Evolutionary conservation across 1,284 basidiomycete species (phyloP).

Genomic region (Clitocybe nebularis): DNA sequence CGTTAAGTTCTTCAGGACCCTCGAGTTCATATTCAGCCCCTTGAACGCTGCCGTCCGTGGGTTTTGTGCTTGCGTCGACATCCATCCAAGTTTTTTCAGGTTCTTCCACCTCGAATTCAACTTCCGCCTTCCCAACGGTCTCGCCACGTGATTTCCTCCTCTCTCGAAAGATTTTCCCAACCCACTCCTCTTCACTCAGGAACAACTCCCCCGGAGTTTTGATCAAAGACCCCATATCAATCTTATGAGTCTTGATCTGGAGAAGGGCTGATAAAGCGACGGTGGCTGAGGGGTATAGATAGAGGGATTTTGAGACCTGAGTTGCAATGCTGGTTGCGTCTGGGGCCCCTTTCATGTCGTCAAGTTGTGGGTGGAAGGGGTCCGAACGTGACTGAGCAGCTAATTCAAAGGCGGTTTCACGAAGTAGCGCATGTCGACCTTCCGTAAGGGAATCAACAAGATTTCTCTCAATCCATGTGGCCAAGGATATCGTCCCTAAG

Average conservation of each 20-base stretch:
- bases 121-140: conserved; percentile 17
- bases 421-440: conserved; percentile 42
- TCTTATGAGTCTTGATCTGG: conserved; percentile 41
- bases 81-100: conserved; percentile 25
- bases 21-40: conserved; percentile 30
- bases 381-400: conserved; percentile 15
- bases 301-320: conserved; percentile 41
- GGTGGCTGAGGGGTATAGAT: conserved; percentile 38
- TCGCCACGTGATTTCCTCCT: conserved; percentile 20
- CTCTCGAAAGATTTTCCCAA: conserved; percentile 38
- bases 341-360: not conserved
- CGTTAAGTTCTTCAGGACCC: conserved; percentile 44
- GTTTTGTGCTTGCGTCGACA: conserved; percentile 19
- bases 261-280: conserved; percentile 38
- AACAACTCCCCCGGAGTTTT: conserved; percentile 59
- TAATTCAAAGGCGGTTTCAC: conserved; percentile 32
- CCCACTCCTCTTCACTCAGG: conserved; percentile 60
- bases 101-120: conserved; percentile 28
- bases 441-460: conserved; percentile 62
- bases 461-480: conserved; percentile 52
- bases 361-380: conserved; percentile 5
- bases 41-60: conserved; percentile 13
- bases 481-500: conserved; percentile 35
- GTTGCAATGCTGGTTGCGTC: conserved; percentile 22
- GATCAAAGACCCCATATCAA: conserved; percentile 69